Percentiles rank a stretch among this genome's conserved stretches.
These are phyloP conservation scores for Thalassiosira mediterranea DNA, from an alignment of 352 stramenopile genomes.

Conservation along the genomic window DNA sequence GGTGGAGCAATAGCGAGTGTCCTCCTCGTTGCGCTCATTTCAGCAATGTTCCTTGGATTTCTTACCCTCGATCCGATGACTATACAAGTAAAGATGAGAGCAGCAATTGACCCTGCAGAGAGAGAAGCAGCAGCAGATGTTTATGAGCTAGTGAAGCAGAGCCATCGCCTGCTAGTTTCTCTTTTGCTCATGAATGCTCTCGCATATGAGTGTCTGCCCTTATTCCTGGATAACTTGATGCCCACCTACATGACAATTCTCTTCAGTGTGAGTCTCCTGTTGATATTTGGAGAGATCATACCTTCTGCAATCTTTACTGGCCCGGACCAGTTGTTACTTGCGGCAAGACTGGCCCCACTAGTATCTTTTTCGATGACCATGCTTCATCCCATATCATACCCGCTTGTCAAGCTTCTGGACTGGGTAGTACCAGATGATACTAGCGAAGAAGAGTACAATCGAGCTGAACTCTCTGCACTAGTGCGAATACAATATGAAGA, in stretches of 20 bases:
- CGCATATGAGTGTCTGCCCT: constrained; percentile 92
- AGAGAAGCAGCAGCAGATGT: constrained; percentile 82
- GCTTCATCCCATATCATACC: constrained; percentile 89
- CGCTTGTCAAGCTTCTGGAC: constrained; percentile 91
- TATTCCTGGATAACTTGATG: constrained; percentile 92
- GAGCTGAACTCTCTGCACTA: constrained; percentile 61
- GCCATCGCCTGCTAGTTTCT: constrained; percentile 94
- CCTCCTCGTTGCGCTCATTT: constrained; percentile 71
- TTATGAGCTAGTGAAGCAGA: constrained; percentile 89
- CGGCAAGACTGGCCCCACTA: constrained; percentile 85
- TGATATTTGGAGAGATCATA: constrained; percentile 96
- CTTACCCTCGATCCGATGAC: constrained; percentile 75
- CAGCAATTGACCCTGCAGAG: constrained; percentile 84
- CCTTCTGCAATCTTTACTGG: constrained; percentile 94
- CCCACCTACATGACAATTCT: constrained; percentile 88
- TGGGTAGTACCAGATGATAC: constrained; percentile 84
- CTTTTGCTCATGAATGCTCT: constrained; percentile 93
- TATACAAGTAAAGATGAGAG: constrained; percentile 74
- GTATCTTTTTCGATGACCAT: constrained; percentile 89
- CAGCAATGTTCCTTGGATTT: constrained; percentile 84
- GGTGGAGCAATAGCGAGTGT: constrained; percentile 49
- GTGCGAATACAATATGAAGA: constrained; percentile 71
- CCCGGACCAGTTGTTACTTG: constrained; percentile 91
- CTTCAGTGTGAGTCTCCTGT: constrained; percentile 91
- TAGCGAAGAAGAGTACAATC: constrained; percentile 53